Evolutionary conservation across 345 rosid species (phyloP).

Genomic region (Geranium rotundifolium): DNA sequence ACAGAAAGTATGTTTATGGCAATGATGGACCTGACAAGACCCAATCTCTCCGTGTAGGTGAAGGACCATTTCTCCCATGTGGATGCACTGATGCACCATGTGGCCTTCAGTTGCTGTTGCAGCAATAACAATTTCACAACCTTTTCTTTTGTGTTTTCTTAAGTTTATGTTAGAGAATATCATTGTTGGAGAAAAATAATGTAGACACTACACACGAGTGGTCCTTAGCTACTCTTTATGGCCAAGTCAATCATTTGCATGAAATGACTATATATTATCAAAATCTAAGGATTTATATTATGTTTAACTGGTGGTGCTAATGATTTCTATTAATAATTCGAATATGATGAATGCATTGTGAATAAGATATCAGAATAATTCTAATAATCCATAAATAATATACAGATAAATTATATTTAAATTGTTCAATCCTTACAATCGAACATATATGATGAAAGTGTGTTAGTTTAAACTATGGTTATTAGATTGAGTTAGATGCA

Average conservation of each 20-base stretch:
- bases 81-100: constrained; percentile 20
- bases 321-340: background rate
- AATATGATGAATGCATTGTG: no score
- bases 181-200: background rate
- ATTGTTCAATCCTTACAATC: no score
- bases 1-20: background rate
- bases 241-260: background rate
- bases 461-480: no score
- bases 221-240: background rate
- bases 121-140: background rate
- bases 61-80: constrained; percentile 44
- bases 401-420: no score
- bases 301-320: background rate
- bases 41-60: background rate
- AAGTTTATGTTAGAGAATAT: background rate
- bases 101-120: constrained; percentile 21
- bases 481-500: no score
- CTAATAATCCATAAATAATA: no score
- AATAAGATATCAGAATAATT: no score
- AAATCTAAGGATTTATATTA: background rate
- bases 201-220: background rate
- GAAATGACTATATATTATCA: background rate
- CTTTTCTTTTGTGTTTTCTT: background rate
- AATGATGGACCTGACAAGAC: background rate
- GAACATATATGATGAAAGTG: no score